Conservation (phyloP, 192 early-diverging fungal species). For the Linnemannia exigua region DNA sequence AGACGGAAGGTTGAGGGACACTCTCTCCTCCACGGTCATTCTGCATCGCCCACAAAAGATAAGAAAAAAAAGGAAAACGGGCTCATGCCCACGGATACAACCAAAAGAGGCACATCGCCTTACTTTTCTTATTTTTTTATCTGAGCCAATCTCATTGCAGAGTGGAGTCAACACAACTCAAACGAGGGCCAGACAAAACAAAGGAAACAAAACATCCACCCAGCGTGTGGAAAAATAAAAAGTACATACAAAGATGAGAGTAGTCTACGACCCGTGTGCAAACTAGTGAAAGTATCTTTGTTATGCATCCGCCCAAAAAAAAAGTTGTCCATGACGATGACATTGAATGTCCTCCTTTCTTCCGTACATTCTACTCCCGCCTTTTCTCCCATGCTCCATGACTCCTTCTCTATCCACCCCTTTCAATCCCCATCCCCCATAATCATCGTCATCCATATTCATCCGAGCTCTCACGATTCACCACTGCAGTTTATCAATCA, state of each 20-base stretch:
- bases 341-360: not conserved
- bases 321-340: not conserved
- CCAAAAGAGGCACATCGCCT: not conserved
- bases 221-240: not conserved
- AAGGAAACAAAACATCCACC: not conserved
- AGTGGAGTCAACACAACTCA: too few species aligned
- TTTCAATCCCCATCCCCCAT: not conserved
- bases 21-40: not conserved
- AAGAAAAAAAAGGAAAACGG: not conserved
- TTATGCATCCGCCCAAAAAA: not conserved
- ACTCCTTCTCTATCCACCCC: not conserved
- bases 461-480: not conserved
- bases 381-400: not conserved
- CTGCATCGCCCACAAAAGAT: constrained; percentile 9
- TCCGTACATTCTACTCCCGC: not conserved
- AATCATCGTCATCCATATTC: not conserved
- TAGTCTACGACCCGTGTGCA: not conserved
- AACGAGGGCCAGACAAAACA: not conserved
- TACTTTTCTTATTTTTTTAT: not conserved
- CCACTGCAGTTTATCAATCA: too few species aligned
- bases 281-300: not conserved
- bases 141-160: constrained; percentile 5
- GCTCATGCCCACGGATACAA: constrained; percentile 12
- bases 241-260: not conserved
- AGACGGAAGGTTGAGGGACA: not conserved